phyloP scores from a whole-genome alignment of 352 stramenopile species.

The Pythium rhizo-oryzae region DNA sequence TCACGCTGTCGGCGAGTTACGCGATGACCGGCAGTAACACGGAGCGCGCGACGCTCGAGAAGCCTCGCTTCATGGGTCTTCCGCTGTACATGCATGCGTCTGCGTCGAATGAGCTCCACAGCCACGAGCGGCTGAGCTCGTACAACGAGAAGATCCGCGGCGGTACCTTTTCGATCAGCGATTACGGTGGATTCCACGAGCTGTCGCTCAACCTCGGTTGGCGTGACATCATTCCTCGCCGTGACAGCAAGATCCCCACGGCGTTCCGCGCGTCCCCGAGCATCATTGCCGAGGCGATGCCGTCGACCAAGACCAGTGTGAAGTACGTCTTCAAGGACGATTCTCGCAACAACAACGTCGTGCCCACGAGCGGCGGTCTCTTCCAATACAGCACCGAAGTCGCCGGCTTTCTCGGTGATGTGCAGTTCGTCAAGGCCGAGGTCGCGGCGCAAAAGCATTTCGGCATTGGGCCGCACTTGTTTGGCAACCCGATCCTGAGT shows the following conservation, averaged over 20 bases:
- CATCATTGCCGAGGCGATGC: conserved; percentile 89
- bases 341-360: conserved; percentile 84
- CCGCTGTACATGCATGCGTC: conserved; percentile 79
- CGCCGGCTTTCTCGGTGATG: conserved; percentile 83
- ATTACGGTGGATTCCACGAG: conserved; percentile 86
- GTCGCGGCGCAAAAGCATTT: conserved; percentile 86
- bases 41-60: conserved; percentile 83
- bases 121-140: conserved; percentile 86
- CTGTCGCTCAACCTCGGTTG: conserved; percentile 85
- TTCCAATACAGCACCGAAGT: conserved; percentile 91
- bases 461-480: conserved; percentile 60
- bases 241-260: conserved; percentile 83
- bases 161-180: conserved; percentile 82
- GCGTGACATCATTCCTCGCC: conserved; percentile 86
- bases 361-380: conserved; percentile 86
- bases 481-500: conserved; percentile 76
- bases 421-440: conserved; percentile 89
- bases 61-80: conserved; percentile 85
- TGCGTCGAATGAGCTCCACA: conserved; percentile 84
- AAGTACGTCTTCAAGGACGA: conserved; percentile 94
- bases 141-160: conserved; percentile 90
- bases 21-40: conserved; percentile 86
- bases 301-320: conserved; percentile 91
- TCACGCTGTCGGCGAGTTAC: conserved; percentile 81
- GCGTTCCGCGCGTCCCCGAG: conserved; percentile 89